Evolutionary conservation across 306 rosid species (phyloP).

Genomic region (Casuarina equisetifolia): DNA sequence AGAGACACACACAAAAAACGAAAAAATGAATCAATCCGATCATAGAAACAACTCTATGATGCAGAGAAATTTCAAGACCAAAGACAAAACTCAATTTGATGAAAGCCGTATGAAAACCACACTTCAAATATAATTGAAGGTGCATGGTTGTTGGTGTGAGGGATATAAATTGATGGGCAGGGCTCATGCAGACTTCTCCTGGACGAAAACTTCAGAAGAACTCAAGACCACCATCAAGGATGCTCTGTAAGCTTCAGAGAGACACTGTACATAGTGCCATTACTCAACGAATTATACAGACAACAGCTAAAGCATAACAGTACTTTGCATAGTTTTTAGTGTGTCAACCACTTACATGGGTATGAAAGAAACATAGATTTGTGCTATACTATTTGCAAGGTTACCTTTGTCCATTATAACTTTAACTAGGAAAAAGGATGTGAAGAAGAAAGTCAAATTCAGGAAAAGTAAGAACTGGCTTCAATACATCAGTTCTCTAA

Average conservation of each 20-base stretch:
- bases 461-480: not conserved
- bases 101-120: not conserved
- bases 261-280: not conserved
- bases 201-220: not conserved
- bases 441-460: not conserved
- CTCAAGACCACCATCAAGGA: not conserved
- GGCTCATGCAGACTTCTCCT: slow-evolving; percentile 2
- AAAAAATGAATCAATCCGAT: not conserved
- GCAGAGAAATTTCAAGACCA: not conserved
- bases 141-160: not conserved
- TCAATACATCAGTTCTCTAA: slow-evolving; percentile 7
- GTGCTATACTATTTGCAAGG: not conserved
- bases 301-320: not conserved
- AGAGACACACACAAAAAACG: slow-evolving; percentile 8
- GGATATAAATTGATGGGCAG: not conserved
- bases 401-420: not conserved
- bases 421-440: not conserved
- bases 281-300: not conserved
- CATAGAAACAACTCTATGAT: not conserved
- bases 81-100: not conserved
- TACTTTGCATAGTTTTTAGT: not conserved
- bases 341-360: not conserved
- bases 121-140: not conserved
- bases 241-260: slow-evolving; percentile 6
- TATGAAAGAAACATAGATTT: not conserved